Evolutionary conservation across 2,329 filamentous ascomycete genomes (phyloP).

Genomic region (Colletotrichum cordylinicola): DNA sequence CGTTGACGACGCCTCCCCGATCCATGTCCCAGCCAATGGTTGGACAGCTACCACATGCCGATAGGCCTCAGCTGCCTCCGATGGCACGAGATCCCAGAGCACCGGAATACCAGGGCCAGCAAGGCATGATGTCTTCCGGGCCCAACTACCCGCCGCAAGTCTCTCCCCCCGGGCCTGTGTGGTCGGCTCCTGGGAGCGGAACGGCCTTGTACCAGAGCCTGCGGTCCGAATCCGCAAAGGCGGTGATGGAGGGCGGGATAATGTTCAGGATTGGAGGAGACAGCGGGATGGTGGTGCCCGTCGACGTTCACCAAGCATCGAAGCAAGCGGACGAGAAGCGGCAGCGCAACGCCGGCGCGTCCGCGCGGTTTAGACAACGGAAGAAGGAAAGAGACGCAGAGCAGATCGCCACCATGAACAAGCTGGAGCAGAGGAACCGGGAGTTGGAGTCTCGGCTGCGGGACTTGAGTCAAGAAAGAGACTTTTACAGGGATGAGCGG

Average conservation of each 20-base stretch:
- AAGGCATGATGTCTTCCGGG: neutral
- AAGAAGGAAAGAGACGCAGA: constrained; percentile 84
- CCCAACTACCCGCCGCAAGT: neutral
- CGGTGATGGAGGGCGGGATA: constrained; percentile 21
- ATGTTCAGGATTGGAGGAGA: constrained; percentile 31
- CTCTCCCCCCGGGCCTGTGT: constrained; percentile 27
- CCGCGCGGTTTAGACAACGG: constrained; percentile 79
- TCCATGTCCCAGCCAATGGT: constrained; percentile 41
- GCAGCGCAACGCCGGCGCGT: constrained; percentile 84
- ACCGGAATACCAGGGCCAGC: constrained; percentile 9
- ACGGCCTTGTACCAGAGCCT: constrained; percentile 28
- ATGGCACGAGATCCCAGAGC: constrained; percentile 11
- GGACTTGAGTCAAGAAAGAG: constrained; percentile 65
- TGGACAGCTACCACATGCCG: constrained; percentile 27
- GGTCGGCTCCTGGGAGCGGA: constrained; percentile 37
- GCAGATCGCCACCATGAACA: constrained; percentile 71
- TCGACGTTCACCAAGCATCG: constrained; percentile 83
- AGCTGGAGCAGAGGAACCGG: constrained; percentile 71
- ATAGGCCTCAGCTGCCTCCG: constrained; percentile 24
- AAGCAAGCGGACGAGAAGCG: constrained; percentile 85
- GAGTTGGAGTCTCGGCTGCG: constrained; percentile 64
- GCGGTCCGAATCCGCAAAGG: constrained; percentile 16
- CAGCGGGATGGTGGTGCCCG: constrained; percentile 61
- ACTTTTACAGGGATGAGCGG: constrained; percentile 77
- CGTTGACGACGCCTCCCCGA: constrained; percentile 32